A percentile compares a stretch with the other conserved stretches of the same genome.
phyloP scores from a whole-genome alignment of 2,329 filamentous ascomycete genomes.

The Colletotrichum higginsianum region DNA sequence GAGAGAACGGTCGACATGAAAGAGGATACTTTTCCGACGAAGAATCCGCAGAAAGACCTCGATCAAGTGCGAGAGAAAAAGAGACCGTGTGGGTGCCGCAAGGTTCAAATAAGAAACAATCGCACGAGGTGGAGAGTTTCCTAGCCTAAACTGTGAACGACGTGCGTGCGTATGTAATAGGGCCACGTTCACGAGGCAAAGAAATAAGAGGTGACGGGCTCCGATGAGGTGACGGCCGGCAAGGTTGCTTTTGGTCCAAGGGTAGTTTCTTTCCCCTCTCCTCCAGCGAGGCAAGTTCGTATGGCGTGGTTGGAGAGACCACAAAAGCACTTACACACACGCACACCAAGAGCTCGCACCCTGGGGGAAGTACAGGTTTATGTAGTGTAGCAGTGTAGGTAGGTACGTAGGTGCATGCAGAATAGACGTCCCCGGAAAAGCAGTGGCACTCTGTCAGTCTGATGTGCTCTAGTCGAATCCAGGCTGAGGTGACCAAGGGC shows the following conservation, averaged over 20 bases:
- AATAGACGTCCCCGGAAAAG: constrained; percentile 20
- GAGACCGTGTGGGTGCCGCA: constrained; percentile 14
- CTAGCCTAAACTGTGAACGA: constrained; percentile 25
- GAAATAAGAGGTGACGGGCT: neutral
- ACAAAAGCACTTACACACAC: neutral
- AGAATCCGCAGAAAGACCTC: constrained; percentile 21
- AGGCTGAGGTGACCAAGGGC: neutral
- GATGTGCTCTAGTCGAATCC: constrained; percentile 5
- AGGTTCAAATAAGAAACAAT: constrained; percentile 28
- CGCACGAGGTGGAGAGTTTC: constrained; percentile 7
- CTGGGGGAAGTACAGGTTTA: constrained; percentile 26
- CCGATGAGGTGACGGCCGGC: neutral
- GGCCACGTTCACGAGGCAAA: constrained; percentile 28
- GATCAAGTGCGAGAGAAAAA: constrained; percentile 22
- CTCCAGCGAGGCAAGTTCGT: neutral
- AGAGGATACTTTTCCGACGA: constrained; percentile 16
- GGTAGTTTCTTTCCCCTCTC: constrained; percentile 10
- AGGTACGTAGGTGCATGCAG: constrained; percentile 25
- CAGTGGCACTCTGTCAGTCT: constrained; percentile 32
- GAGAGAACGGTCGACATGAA: constrained; percentile 29
- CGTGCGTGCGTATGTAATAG: constrained; percentile 33
- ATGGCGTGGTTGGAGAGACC: constrained; percentile 7
- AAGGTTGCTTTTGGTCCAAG: constrained; percentile 1
- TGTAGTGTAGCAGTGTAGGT: constrained; percentile 10
- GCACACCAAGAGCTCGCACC: constrained; percentile 4